A percentile compares a stretch with the other conserved stretches of the same genome.
These are phyloP conservation scores for Claviceps spartinae DNA, from an alignment of 2,329 filamentous ascomycete genomes.

Conservation along the genomic window DNA sequence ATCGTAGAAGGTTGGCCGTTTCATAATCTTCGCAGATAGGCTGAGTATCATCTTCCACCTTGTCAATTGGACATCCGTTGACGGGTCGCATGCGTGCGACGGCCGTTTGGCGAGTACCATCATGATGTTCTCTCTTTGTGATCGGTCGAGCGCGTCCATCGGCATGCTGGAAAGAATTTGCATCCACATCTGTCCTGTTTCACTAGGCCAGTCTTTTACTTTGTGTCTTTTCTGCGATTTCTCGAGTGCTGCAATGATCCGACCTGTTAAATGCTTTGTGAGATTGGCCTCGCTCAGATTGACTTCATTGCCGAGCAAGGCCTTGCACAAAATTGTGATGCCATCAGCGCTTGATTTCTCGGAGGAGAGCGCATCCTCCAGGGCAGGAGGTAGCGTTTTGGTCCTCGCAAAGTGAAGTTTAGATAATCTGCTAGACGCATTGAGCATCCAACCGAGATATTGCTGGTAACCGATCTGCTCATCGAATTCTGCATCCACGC, in stretches of 20 bases:
- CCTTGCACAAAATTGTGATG: conserved; percentile 16
- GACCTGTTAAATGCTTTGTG: conserved; percentile 18
- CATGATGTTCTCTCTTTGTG: conserved; percentile 31
- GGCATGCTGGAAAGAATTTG: conserved; percentile 21
- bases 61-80: conserved; percentile 14
- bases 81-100: conserved; percentile 13
- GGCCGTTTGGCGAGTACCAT: conserved; percentile 16
- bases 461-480: conserved; percentile 16
- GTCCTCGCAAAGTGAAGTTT: conserved; percentile 15
- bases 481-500: conserved; percentile 11
- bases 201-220: conserved; percentile 19
- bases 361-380: conserved; percentile 14
- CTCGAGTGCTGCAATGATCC: conserved; percentile 17
- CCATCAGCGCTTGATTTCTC: conserved; percentile 8
- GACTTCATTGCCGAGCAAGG: conserved; percentile 23
- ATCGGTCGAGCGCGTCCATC: conserved; percentile 26
- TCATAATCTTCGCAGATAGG: conserved; percentile 35
- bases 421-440: conserved; percentile 19
- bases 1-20: conserved; percentile 36
- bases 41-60: conserved; percentile 27
- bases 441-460: conserved; percentile 22
- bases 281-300: conserved; percentile 23
- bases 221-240: conserved; percentile 16
- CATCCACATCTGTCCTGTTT: conserved; percentile 17
- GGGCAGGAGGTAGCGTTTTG: conserved; percentile 12